Base-by-base conservation (phyloP, 768 basidiomycete species). In the Rubroboletus satanas region DNA sequence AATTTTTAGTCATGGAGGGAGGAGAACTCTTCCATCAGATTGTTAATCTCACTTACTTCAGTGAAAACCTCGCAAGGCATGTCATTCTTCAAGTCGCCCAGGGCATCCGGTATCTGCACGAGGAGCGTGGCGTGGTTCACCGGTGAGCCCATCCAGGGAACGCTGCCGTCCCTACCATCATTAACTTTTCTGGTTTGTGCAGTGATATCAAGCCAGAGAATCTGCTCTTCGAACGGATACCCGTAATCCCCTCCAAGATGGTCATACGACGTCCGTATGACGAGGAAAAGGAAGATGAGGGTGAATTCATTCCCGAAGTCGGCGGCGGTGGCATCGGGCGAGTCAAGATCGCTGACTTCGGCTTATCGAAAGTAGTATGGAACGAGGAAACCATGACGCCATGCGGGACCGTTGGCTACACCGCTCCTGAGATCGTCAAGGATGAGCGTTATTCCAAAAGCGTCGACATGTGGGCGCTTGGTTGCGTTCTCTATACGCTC, bases 401-500 rank as follows among this genome's bases (percentile, higher is more conserved):
- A 21, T 99, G 97, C 66, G 97, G 97, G n/a, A 99, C 97, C 3
- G 96, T 99, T 32, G 97, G 97, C 21, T 99, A 99, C 73, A 99
- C 97, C 3, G 97, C 97, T 7, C 97, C 97, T 6, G 97, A 99
- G 74, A 99, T 99, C 57, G 97, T 99, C 64, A 98, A 98, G 74
- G 97, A 98, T 67, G 96, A 99, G 74, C 82, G 93, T 29, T 96
- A 96, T 69, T 89, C 85, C 70, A 95, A 94, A 73, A 93, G 90
- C 65, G 96, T 98, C 51, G 97, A 99, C 68, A 98, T 98, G 97
- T 99, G 97, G 97, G 97, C 97, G 2, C 75, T 99, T 36, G 97
- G 97, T 38, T 99, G 97, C 71, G 97, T 99, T n/a, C 79, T 99
- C 1, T 99, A 99, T 74, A 99, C 97, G 2, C 79, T 98, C 2